Conservation (phyloP, 768 basidiomycete genomes). For the Russula vinacea region DNA sequence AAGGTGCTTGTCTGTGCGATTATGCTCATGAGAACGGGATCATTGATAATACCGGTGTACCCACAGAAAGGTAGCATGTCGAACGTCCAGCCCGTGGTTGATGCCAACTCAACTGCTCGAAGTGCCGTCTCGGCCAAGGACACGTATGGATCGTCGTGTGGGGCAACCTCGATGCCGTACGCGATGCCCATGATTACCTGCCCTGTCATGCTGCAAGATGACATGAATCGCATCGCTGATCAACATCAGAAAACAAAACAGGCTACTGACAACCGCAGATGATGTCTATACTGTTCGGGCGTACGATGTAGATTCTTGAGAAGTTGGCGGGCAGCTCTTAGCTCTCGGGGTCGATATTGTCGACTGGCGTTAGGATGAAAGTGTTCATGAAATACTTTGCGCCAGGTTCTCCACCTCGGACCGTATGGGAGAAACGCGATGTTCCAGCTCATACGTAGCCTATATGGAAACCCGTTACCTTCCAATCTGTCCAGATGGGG, state of each 20-base stretch:
- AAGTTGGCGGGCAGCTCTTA: constrained; percentile 24
- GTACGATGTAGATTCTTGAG: constrained; percentile 21
- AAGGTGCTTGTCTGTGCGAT: constrained; percentile 27
- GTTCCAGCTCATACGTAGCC: constrained; percentile 26
- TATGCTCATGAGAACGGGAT: background rate
- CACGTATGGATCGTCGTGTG: constrained; percentile 29
- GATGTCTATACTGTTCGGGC: constrained; percentile 20
- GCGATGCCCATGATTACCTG: constrained; percentile 30
- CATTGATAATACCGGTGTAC: constrained; percentile 5
- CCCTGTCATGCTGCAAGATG: constrained; percentile 20
- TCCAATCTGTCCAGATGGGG: background rate
- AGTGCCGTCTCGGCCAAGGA: constrained; percentile 28
- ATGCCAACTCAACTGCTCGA: constrained; percentile 21
- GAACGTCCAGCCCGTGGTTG: constrained; percentile 25
- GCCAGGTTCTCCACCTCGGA: constrained; percentile 19
- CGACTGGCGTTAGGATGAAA: constrained; percentile 17
- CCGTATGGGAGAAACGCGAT: constrained; percentile 26
- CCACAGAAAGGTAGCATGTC: constrained; percentile 28
- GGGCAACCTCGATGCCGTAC: constrained; percentile 29
- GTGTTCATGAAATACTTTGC: constrained; percentile 24
- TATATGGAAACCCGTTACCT: background rate
- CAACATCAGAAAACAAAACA: background rate
- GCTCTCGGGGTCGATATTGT: constrained; percentile 22
- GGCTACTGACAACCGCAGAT: constrained; percentile 20
- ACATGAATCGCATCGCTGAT: constrained; percentile 15